Evolutionary conservation across 805 yeast genomes (phyloP), one percentile per base, ranked within the genome.

Genomic region (Yamadazyma nakazawae): DNA sequence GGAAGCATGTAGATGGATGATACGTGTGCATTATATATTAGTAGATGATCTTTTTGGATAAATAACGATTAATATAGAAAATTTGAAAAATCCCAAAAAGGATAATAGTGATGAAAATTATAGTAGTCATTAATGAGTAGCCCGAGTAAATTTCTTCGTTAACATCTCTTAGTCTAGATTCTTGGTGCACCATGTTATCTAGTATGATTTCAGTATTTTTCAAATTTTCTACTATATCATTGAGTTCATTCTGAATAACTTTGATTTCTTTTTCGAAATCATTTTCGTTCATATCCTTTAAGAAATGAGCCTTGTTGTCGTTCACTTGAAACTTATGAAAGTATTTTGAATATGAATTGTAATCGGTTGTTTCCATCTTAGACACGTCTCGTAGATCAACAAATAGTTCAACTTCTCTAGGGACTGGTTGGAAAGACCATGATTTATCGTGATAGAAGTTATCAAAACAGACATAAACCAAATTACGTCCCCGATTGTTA

Each of bases 381-480:
- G 61, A 58, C 53, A 64, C 60, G 48, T 66, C 66, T 49, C 70
- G 63, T 40, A 72, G 62, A 41, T 65, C 63, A 16, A 72, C 73
- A 13, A 45, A 53, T 32, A 72, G 40, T 46, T 65, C 65, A 12
- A 72, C 57, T 34, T 72, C 74, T 31, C 62, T 56, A 5, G 56
- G 25, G 19, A 49, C 49, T 5, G 74, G 70, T 14, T 57, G 55
- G 51, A 68, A 72, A 16, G 74, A 65, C 75, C 75, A 72, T 8
- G 74, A 67, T 49, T 66, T 64, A 53, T 72, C 77, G 37, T 52
- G 56, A 55, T 64, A 72, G 26, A 70, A 43, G 51, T 72, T 72
- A 54, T 72, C 76, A 55, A 72, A 72, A 51, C 77, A 72, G 14
- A 72, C 57, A 51, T 68, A 60, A 16, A 72, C 60, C 34, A 58